Evolutionary conservation across 2,329 filamentous ascomycete genomes (phyloP), one percentile per base, ranked within the genome.

Genomic region (Aspergillus quadrilineatus): DNA sequence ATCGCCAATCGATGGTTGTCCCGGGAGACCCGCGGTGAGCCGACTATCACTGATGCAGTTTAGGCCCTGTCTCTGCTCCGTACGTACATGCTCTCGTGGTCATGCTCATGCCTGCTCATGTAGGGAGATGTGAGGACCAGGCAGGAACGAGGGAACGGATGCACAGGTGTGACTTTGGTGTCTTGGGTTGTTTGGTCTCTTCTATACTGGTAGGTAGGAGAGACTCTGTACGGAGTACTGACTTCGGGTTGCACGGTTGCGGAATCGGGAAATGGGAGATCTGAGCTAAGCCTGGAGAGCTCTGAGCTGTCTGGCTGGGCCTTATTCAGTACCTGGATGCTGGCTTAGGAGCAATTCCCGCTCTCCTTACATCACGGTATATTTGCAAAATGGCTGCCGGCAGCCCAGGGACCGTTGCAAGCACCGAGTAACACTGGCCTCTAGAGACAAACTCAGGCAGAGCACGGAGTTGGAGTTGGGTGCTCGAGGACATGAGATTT

Each of bases 331-430:
- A 22, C 22, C 34, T 37, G 14, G 34, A 37, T 44, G 1, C 42
- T 28, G 22, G 22, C 10, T 22, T 44, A 1, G 7, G 42, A 29
- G 36, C 36, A 48, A 49, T 42, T 15, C 28, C 37, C 45, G 22
- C 10, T 51, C 55, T 57, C 50, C 55, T 57, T 57, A 50, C 55
- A 53, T 53, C 22, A 22, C 12, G 43, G 44, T 54, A 32, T 28
- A 52, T 53, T 43, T 28, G 42, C 37, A 39, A 52, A 41, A 28
- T 45, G 44, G 34, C 26, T 37, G 37, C 32, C 28, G 26, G 17
- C 26, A 30, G 26, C 26, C 26, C 42, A 30, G 22, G 36, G 9
- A 43, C 10, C 26, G 47, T 50, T 50, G 34, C 34, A 14, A 29
- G 14, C 12, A 29, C 26, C n/a, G 28, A 45, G 14, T 26, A 30